phyloP scores from a whole-genome alignment of 495 filamentous ascomycete species.

The Aspergillus wentii region DNA sequence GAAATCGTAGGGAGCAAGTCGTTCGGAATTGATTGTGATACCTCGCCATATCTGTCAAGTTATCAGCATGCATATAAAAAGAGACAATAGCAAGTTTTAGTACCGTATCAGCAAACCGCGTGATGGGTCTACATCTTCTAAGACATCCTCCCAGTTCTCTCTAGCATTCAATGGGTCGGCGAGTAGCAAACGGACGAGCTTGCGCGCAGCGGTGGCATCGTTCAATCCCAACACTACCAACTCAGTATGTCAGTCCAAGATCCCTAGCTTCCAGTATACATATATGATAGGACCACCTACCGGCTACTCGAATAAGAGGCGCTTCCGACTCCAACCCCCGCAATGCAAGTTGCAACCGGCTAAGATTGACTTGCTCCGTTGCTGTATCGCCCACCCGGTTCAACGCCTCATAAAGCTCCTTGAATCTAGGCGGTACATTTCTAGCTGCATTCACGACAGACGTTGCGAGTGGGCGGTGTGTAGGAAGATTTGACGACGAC shows the following conservation, averaged over 20 bases:
- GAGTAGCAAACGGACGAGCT: conserved; percentile 65
- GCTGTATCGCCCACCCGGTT: conserved; percentile 56
- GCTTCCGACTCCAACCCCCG: conserved; percentile 64
- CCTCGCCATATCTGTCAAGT: conserved; percentile 47
- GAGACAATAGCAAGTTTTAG: neutral
- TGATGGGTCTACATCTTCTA: conserved; percentile 48
- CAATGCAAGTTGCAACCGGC: conserved; percentile 74
- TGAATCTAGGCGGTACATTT: conserved; percentile 31
- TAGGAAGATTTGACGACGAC: no score
- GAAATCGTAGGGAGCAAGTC: conserved; percentile 50
- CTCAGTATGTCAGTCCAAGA: neutral
- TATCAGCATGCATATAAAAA: neutral
- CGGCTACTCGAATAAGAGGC: conserved; percentile 67
- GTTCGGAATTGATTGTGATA: conserved; percentile 34
- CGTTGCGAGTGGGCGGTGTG: no score
- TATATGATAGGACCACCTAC: conserved; percentile 24
- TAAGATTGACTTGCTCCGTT: conserved; percentile 63
- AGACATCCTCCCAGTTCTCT: conserved; percentile 64
- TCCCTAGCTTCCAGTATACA: neutral
- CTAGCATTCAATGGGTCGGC: conserved; percentile 68
- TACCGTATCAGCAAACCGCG: conserved; percentile 57
- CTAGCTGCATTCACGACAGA: conserved; percentile 23
- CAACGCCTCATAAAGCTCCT: conserved; percentile 58
- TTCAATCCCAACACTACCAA: conserved; percentile 48
- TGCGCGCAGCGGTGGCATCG: conserved; percentile 43